These are phyloP conservation scores for Pseudovirgaria hyperparasitica DNA, from an alignment of 2,329 filamentous ascomycete genomes.

Conservation along the genomic window DNA sequence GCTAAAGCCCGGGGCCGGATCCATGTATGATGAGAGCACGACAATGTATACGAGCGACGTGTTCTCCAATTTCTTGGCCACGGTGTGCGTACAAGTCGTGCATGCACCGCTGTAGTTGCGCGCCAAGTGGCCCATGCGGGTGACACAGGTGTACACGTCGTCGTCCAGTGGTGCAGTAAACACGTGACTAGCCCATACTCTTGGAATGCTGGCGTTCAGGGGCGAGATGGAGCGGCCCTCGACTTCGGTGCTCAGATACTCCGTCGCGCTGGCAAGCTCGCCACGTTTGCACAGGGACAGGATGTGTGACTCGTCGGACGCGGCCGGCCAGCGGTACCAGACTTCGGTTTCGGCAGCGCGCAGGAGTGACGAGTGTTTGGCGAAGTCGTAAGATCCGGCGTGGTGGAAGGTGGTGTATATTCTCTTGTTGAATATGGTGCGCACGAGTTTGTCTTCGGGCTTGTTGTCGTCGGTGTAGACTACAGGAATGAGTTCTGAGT, in stretches of 20 bases:
- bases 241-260: slow-evolving; percentile 7
- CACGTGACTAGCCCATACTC: slow-evolving; percentile 17
- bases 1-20: slow-evolving; percentile 3
- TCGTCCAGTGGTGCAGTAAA: slow-evolving; percentile 17
- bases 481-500: slow-evolving; percentile 1
- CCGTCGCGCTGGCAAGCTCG: slow-evolving; percentile 7
- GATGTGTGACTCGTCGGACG: slow-evolving; percentile 6
- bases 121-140: slow-evolving; percentile 10
- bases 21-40: slow-evolving; percentile 12
- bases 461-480: slow-evolving; percentile 1
- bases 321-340: slow-evolving; percentile 13
- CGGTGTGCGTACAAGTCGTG: slow-evolving; percentile 14
- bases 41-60: slow-evolving; percentile 15
- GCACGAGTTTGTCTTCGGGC: slow-evolving; percentile 6
- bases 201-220: no score
- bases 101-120: slow-evolving; percentile 10
- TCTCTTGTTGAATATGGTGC: slow-evolving; percentile 13
- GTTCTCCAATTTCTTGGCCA: slow-evolving; percentile 12
- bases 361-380: slow-evolving; percentile 17
- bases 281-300: slow-evolving; percentile 5
- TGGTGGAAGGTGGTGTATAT: slow-evolving; percentile 12
- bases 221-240: slow-evolving; percentile 11
- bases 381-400: slow-evolving; percentile 13
- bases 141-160: slow-evolving; percentile 11
- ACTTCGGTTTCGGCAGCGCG: slow-evolving; percentile 12